Base-by-base conservation (phyloP, 768 basidiomycete species). In the Lentinula raphanica region DNA sequence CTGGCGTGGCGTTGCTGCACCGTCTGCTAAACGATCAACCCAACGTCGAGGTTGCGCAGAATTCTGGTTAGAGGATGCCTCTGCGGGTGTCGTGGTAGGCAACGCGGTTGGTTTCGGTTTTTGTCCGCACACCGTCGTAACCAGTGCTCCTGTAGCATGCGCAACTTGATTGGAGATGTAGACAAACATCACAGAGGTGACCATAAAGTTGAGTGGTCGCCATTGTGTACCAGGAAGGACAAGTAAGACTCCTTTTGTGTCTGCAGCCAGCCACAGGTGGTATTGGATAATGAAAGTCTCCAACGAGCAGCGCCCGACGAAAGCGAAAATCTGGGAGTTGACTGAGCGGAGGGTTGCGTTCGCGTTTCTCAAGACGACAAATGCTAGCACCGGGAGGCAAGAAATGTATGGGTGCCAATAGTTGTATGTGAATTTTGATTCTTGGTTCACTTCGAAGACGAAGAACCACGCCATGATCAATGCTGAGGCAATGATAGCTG, bases 201-300 rank as follows among this genome's bases (percentile, higher is more conserved):
- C 63, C 28, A 90, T 67, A 60, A 94, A 82, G 70, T 95, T 97
- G 64, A 90, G 46, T n/a, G 84, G 79, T 27, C 93, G 81, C 80
- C 86, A 88, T 44, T 68, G 71, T 1, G 83, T 84, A 13, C 90
- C 88, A 0, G 92, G 92, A 44, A 95, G 74, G 50, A 94, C 80
- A 49, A 93, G 71, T 23, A 96, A 78, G 58, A 95, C 77, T 17
- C 90, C 88, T 68, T 89, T 89, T 31, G 87, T 91, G 65, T 94
- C 91, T 3, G 79, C 89, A 0, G 89, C 92, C 32, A 94, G 76
- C 90, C 90, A 94, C 44, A 91, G 73, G 65, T 92, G 92, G 69
- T 86, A 95, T 67, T 96, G 93, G 58, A 95, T 82, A 66, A 95
- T 88, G 69, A 94, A 97, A 0, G 92, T 88, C 72, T 97, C 94